These are phyloP conservation scores for Viola pubescens DNA, from an alignment of 441 rosid genomes.

Conservation along the genomic window DNA sequence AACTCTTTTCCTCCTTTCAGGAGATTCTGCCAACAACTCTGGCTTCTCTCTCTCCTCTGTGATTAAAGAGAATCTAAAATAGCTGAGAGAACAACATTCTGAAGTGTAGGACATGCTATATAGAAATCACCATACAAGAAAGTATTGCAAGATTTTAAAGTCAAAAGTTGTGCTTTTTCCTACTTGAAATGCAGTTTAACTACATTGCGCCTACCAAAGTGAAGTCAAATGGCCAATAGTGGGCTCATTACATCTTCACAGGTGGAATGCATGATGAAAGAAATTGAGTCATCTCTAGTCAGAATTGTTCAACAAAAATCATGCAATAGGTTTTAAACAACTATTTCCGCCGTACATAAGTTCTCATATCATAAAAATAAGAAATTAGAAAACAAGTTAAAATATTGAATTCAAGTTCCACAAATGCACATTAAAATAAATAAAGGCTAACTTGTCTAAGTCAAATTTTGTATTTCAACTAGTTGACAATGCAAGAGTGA, in stretches of 20 bases:
- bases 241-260: too few relatives aligned
- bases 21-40: slow-evolving; percentile 87
- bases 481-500: slow-evolving; percentile 10
- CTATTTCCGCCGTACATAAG: background rate
- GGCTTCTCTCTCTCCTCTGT: slow-evolving; percentile 97
- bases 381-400: background rate
- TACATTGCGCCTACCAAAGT: too few relatives aligned
- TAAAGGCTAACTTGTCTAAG: slow-evolving; percentile 1
- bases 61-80: slow-evolving; percentile 19
- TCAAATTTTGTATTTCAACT: slow-evolving; percentile 4
- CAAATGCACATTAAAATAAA: background rate
- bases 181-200: too few relatives aligned
- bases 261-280: background rate
- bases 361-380: background rate
- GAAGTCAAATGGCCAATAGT: too few relatives aligned
- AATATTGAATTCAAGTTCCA: background rate
- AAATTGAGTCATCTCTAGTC: background rate
- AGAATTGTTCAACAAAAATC: background rate
- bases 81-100: background rate
- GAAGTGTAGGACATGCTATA: background rate
- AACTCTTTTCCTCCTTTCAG: slow-evolving; percentile 67
- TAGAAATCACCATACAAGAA: too few relatives aligned
- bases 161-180: too few relatives aligned
- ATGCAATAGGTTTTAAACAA: background rate
- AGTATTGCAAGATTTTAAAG: too few relatives aligned